These are phyloP conservation scores for Penicillium paxilli DNA, from an alignment of 495 filamentous ascomycete species.

Conservation along the genomic window DNA sequence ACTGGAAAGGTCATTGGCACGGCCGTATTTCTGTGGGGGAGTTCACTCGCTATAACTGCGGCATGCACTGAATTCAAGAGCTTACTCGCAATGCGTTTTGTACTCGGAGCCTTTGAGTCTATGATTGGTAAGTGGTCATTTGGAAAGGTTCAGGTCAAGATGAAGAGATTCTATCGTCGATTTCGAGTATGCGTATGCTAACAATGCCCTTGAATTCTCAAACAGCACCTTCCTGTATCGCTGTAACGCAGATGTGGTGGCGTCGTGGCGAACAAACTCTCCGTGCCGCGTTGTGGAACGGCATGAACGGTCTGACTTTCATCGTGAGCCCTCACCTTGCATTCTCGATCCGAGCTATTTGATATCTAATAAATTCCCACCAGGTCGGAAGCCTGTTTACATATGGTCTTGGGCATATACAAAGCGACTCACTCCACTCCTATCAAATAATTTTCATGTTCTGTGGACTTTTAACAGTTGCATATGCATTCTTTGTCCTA, in stretches of 20 bases:
- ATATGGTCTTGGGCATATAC: constrained; percentile 57
- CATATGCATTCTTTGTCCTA: constrained; percentile 9
- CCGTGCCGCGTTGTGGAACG: constrained; percentile 53
- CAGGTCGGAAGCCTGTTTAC: constrained; percentile 41
- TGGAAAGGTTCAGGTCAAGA: no score
- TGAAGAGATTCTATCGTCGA: no score
- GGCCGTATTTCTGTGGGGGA: constrained; percentile 22
- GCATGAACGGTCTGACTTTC: constrained; percentile 48
- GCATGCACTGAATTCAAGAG: neutral
- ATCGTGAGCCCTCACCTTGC: constrained; percentile 11
- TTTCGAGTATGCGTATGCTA: no score
- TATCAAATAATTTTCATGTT: constrained; percentile 15
- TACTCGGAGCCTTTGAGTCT: constrained; percentile 59
- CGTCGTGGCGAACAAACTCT: constrained; percentile 54
- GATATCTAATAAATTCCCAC: neutral
- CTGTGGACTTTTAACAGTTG: constrained; percentile 18
- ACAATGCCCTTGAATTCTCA: no score
- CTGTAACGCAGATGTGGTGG: constrained; percentile 61
- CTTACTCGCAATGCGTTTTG: constrained; percentile 37
- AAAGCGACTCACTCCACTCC: constrained; percentile 37
- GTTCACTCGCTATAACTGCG: neutral
- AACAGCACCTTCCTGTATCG: constrained; percentile 52
- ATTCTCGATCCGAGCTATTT: neutral
- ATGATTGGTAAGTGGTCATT: constrained; percentile 13
- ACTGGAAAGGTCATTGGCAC: constrained; percentile 49